phyloP scores from a whole-genome alignment of 2,329 filamentous ascomycete genomes.

The Ceratocystis papillata region DNA sequence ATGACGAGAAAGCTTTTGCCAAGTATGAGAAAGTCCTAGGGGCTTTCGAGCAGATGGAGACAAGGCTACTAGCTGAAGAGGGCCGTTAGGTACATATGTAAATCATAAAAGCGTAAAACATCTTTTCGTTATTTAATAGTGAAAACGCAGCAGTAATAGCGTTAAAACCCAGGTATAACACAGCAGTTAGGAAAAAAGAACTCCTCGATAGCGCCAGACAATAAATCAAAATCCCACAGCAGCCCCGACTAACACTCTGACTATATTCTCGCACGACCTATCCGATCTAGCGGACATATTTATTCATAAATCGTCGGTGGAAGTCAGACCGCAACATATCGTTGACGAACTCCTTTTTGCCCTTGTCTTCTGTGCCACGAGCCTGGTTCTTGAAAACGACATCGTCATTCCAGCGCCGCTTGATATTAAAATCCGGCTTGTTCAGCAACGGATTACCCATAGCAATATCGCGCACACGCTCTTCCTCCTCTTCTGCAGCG shows the following conservation, averaged over 20 bases:
- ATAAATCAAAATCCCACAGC: constrained; percentile 21
- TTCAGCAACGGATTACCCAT: constrained; percentile 88
- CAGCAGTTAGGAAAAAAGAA: background rate
- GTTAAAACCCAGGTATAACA: constrained; percentile 10
- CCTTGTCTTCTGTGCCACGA: constrained; percentile 81
- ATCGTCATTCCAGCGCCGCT: constrained; percentile 93
- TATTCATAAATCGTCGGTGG: constrained; percentile 90
- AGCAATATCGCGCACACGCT: constrained; percentile 78
- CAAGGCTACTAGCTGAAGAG: constrained; percentile 39
- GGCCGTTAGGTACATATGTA: constrained; percentile 25
- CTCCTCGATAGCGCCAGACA: constrained; percentile 15
- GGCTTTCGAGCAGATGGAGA: constrained; percentile 69
- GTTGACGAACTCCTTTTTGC: constrained; percentile 95
- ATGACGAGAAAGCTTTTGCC: constrained; percentile 61
- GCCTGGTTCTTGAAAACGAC: constrained; percentile 99
- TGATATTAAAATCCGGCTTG: constrained; percentile 77
- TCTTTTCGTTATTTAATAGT: constrained; percentile 2
- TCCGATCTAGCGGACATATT: constrained; percentile 44
- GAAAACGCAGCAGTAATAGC: background rate
- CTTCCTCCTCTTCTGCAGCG: constrained; percentile 69
- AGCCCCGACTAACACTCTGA: background rate
- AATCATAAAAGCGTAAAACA: background rate
- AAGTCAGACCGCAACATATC: constrained; percentile 90
- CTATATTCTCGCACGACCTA: background rate
- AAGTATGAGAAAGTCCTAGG: constrained; percentile 65